A percentile compares a stretch with the other conserved stretches of the same genome.
Evolutionary conservation across 2,329 filamentous ascomycete species (phyloP).

Genomic region (Neonectria coccinea): DNA sequence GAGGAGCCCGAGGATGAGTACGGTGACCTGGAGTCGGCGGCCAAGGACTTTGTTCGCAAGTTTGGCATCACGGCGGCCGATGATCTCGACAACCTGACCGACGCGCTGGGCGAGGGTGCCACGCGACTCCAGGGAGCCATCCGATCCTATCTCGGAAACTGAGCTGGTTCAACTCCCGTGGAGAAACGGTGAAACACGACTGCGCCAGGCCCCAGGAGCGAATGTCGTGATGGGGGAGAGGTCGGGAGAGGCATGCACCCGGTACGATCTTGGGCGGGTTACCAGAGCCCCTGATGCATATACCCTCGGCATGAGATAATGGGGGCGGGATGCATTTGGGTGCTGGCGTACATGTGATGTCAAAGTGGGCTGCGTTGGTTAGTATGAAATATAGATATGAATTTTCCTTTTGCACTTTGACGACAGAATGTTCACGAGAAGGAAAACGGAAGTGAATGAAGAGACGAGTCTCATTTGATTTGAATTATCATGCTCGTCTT

Average conservation of each 20-base stretch:
- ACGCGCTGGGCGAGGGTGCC: slow-evolving; percentile 86
- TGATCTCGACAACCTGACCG: slow-evolving; percentile 90
- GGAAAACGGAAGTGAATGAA: slow-evolving; percentile 1
- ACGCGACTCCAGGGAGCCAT: slow-evolving; percentile 83
- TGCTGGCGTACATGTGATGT: slow-evolving; percentile 49
- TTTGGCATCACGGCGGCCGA: slow-evolving; percentile 97
- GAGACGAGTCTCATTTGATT: slow-evolving; percentile 20
- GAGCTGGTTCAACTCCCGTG: slow-evolving; percentile 36
- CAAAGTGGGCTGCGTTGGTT: slow-evolving; percentile 48
- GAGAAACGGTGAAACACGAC: slow-evolving; percentile 18
- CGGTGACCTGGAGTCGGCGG: slow-evolving; percentile 90
- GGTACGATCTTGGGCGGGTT: slow-evolving; percentile 27
- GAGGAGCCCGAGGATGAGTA: slow-evolving; percentile 84
- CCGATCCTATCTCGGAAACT: slow-evolving; percentile 72
- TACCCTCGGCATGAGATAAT: slow-evolving; percentile 38
- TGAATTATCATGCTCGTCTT: slow-evolving; percentile 23
- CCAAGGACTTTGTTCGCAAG: slow-evolving; percentile 94
- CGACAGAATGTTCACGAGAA: slow-evolving; percentile 10
- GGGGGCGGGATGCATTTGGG: slow-evolving; percentile 43
- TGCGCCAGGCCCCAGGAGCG: slow-evolving; percentile 26
- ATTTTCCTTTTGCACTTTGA: slow-evolving; percentile 33
- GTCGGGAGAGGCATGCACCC: slow-evolving; percentile 26
- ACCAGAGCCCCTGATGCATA: slow-evolving; percentile 27
- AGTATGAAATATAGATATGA: slow-evolving; percentile 52
- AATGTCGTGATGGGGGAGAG: slow-evolving; percentile 30